phyloP scores from a whole-genome alignment of 2,329 filamentous ascomycete genomes.

The Acrocalymma vagum region DNA sequence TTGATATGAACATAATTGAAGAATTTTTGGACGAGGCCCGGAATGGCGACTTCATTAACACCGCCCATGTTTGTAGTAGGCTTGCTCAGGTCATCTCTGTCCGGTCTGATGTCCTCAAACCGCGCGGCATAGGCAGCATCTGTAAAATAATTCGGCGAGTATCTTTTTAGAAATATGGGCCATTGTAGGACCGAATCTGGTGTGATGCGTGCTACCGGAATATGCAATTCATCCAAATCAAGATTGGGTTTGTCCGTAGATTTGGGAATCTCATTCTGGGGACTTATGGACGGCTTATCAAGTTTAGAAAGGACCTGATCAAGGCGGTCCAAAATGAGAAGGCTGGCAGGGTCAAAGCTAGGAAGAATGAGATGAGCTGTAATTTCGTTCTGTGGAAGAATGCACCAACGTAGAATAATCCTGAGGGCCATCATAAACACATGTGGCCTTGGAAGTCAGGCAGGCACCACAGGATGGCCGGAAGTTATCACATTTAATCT shows the following conservation, averaged over 20 bases:
- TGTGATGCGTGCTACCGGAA: neutral
- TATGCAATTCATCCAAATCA: neutral
- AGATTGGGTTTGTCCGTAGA: neutral
- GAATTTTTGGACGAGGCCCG: neutral
- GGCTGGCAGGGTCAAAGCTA: constrained; percentile 3
- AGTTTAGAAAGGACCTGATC: constrained; percentile 3
- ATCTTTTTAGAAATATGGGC: neutral
- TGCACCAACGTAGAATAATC: constrained; percentile 1
- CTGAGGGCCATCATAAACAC: constrained; percentile 1
- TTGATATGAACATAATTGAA: neutral
- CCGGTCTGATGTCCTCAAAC: constrained; percentile 1
- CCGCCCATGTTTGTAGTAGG: neutral
- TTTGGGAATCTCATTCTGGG: neutral
- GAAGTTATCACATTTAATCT: constrained; percentile 3
- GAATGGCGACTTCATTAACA: constrained; percentile 1
- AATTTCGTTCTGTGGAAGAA: neutral
- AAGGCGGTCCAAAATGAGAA: constrained; percentile 2
- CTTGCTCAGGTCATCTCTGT: neutral
- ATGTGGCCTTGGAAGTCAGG: neutral
- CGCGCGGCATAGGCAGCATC: constrained; percentile 1
- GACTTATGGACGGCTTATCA: too few species aligned
- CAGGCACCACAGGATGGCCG: constrained; percentile 2
- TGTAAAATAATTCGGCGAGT: neutral
- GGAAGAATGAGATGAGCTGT: neutral
- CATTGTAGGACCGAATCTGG: constrained; percentile 1